Base-by-base conservation (phyloP, 192 early-diverging fungal genomes). In the Coemansia sp. region DNA sequence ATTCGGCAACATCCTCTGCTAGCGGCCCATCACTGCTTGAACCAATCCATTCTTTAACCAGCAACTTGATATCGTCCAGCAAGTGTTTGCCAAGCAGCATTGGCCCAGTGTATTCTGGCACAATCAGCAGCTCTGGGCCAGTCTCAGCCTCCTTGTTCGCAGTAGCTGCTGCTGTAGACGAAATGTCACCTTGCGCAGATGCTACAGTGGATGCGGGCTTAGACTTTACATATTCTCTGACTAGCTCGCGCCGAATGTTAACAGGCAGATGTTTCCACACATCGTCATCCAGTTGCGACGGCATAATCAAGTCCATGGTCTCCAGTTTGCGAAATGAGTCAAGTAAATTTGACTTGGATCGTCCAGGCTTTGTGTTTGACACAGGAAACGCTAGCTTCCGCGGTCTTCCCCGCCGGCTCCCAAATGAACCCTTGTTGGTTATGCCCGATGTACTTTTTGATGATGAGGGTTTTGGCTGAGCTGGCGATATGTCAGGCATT, bases 211-310 rank as follows among this genome's bases (percentile, higher is more conserved):
- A 32, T 57, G 41, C 10, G 14, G 63, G 66, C 19, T 67, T 72
- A 19, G 69, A 57, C 29, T 50, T 67, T 6, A 71, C 37, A 37
- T 75, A 75, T 5, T 71, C 68, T 43, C 72, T 64, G 21, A 69
- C 66, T 21, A 81, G 32, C 49, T 81, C 72, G 19, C 69, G 78
- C 4, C 72, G 69, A 19, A 81, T 72, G 21, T 35, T 66, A 19
- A 50, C 48, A 2, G 78, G 78, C 43, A 81, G 57, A 8, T 65
- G 43, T 0, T 58, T 43, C 72, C 72, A 81, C 41, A 75, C 69
- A 15, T 63, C 63, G 21, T 25, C 48, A 43, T 81, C 78, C 62
- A 75, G 62, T 45, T 81, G 76, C 45, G 76, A 79, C 25, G 76
- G 71, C 76, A 79, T 67, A 12, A 79, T 49, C 23, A 29, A 48